These are phyloP conservation scores for Podospora anserina DNA, from an alignment of 495 filamentous ascomycete genomes.

Conservation along the genomic window DNA sequence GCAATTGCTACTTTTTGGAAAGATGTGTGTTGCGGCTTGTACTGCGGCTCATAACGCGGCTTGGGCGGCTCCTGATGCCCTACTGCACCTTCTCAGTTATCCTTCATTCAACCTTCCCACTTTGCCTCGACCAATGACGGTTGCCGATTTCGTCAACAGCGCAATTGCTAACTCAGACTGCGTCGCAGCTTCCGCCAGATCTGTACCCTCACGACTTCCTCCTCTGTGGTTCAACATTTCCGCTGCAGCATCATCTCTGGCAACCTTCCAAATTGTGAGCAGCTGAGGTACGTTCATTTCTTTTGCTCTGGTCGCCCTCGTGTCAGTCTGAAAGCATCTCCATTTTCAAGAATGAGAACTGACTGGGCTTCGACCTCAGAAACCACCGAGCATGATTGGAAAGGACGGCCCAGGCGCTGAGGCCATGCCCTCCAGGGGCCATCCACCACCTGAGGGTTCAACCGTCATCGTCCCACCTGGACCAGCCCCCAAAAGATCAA, in stretches of 20 bases:
- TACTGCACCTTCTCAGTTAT: neutral
- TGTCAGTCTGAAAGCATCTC: neutral
- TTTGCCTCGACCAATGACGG: neutral
- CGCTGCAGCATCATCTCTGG: neutral
- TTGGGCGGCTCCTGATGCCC: neutral
- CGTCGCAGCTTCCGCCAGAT: neutral
- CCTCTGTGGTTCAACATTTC: neutral
- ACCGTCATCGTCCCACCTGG: neutral
- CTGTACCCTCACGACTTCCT: neutral
- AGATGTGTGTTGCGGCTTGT: neutral
- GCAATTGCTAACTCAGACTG: neutral
- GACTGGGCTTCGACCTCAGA: neutral
- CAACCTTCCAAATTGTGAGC: neutral
- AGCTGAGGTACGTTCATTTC: neutral
- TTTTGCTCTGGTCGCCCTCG: neutral
- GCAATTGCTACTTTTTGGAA: neutral
- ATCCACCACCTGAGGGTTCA: neutral
- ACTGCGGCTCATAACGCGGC: no score
- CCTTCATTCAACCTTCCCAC: neutral
- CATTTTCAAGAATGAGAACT: neutral
- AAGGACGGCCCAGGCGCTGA: conserved; percentile 11
- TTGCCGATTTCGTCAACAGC: neutral
- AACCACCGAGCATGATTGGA: conserved; percentile 11
- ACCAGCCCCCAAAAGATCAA: conserved; percentile 3
- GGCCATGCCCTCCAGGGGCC: neutral